Base-by-base conservation (phyloP, 192 early-diverging fungal species). In the Coemansia sp. region DNA sequence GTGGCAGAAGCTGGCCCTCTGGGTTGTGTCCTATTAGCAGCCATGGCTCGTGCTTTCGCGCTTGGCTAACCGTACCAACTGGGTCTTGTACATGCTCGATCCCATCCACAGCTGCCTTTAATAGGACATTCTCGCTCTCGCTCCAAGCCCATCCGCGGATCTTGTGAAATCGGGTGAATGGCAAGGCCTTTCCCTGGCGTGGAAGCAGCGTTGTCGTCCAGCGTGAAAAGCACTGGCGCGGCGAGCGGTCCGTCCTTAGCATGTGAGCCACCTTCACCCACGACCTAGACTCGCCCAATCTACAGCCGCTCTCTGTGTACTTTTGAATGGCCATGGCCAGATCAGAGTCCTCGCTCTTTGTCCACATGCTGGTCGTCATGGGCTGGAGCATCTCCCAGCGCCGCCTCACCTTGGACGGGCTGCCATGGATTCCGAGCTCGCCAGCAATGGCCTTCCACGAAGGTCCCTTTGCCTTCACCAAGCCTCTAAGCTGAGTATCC, bases 341-440 rank as follows among this genome's bases (percentile, higher is more conserved):
- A 25, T 69, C 68, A 2, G 42, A 14, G 23, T 81, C 78, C 36
- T 81, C 78, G 41, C 20, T 23, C 31, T 67, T 66, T 21, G 66
- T 53, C 78, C 78, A 81, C 21, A 18, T 14, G 36, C 36, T 39
- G 25, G n/a, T n/a, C 1, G 26, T 6, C 43, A 64, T 69, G 31
- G 65, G 59, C 60, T 81, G 78, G 23, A 81, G 59, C 14, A 45
- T 55, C 37, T 56, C 52, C 73, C 73, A 76, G 34, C 78, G 69
- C 12, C 69, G 61, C 33, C 69, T 69, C 14, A 55, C 66, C 37
- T 75, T 72, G 12, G 64, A 11, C 14, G 70, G 25, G 28, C 61
- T 62, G 33, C 78, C 78, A 11, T 48, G 10, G 5, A 81, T 66
- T 1, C 73, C 73, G 20, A 81, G 69, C 38, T 58, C 59, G 10